Conservation (phyloP, 139 green algal species). For the Coelastrella sp. region DNA sequence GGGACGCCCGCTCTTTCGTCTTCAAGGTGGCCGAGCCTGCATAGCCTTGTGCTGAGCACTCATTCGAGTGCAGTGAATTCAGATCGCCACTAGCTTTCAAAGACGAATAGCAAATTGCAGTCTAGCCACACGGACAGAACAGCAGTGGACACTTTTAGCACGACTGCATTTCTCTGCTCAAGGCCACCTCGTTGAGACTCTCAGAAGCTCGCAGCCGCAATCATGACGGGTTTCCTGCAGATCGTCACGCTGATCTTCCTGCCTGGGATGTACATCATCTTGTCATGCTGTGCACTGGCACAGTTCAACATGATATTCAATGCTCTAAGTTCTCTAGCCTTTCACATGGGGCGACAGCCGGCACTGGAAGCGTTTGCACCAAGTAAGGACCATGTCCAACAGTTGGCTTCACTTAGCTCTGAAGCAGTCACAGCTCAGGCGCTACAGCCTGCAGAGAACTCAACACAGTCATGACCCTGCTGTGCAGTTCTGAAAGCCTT, state of each 20-base stretch:
- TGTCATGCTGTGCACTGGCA: slow-evolving; percentile 12
- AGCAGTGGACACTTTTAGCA: no score
- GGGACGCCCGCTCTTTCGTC: no score
- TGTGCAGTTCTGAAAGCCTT: slow-evolving; percentile 37
- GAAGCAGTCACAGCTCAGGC: background rate
- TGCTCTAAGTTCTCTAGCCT: background rate
- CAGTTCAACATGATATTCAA: slow-evolving; percentile 48
- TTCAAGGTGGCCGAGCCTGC: no score
- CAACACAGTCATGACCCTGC: background rate
- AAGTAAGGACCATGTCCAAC: slow-evolving; percentile 7
- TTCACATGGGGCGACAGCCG: slow-evolving; percentile 9
- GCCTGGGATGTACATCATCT: slow-evolving; percentile 17
- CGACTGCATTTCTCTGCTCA: background rate
- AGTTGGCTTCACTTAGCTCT: background rate
- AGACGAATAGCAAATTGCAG: no score
- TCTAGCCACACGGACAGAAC: no score
- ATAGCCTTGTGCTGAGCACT: no score
- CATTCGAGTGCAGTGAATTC: no score
- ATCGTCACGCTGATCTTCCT: slow-evolving; percentile 3
- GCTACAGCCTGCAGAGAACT: background rate
- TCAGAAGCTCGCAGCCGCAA: background rate
- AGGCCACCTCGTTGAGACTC: background rate
- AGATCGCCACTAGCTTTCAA: no score
- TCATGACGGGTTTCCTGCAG: background rate
- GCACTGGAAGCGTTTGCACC: slow-evolving; percentile 43